Evolutionary conservation across 2,329 filamentous ascomycete species (phyloP), one percentile per base, ranked within the genome.

Genomic region (Furcasterigmium furcatum): DNA sequence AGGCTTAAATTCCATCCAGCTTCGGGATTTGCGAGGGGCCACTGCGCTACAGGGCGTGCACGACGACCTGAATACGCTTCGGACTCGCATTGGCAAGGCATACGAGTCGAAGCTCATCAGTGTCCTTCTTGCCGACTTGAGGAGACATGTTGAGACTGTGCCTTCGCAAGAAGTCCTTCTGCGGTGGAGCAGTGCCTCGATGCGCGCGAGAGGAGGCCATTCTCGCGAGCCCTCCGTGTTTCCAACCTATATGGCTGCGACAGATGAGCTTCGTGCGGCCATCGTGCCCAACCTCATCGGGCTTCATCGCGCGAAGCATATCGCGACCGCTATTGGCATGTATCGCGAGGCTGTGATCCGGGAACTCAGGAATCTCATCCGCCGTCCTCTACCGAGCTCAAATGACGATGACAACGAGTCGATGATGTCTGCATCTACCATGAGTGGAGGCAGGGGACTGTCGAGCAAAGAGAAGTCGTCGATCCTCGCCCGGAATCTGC

Each of bases 351-450:
- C 88, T 1, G 82, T 95, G 12, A 71, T 95, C 50, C 84, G 88
- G 41, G 94, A 99, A 64, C 85, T 97, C 62, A 87, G 92, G 56
- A 84, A 81, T 27, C 73, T 97, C 41, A 92, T 99, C 41, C 81
- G 91, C 44, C 82, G 84, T 46, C 87, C 92, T 20, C 74, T 99
- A 32, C 94, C 94, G 1, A 96, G 91, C 59, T 95, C 92, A 10
- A 94, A 83, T 55, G 94, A 99, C 49, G 92, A 97, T 54, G 94
- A 99, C 60, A 88, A 86, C 50, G 89, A 94, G 61, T 95, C 91
- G 1, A 86, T 92, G 71, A 84, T 92, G 67, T 91, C 91, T 2
- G 78, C 84, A 1, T 95, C 91, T 4, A 96, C 92, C 1, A 72
- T 82, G 44, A 79, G 80, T 50, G 81, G 82, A 35, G 85, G 84